These are phyloP conservation scores for Myotisia sp. DNA, from an alignment of 2,329 filamentous ascomycete species.

Conservation along the genomic window DNA sequence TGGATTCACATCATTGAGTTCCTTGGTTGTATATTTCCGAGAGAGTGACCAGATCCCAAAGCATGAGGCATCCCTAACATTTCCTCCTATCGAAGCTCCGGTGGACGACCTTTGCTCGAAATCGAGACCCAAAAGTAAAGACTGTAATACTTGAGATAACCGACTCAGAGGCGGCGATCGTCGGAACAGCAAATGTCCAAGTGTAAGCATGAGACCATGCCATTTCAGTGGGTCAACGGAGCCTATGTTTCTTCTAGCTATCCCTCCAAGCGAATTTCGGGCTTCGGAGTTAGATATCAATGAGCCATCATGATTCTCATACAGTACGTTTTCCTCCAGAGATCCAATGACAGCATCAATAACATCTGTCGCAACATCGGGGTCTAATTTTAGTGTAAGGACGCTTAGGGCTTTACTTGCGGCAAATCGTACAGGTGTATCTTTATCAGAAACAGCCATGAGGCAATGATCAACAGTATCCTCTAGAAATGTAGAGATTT, in stretches of 20 bases:
- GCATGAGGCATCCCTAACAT: slow-evolving; percentile 86
- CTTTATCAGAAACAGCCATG: slow-evolving; percentile 64
- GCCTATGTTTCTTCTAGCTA: slow-evolving; percentile 44
- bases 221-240: slow-evolving; percentile 71
- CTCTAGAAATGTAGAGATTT: slow-evolving; percentile 49
- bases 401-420: slow-evolving; percentile 87
- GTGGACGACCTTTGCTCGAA: slow-evolving; percentile 82
- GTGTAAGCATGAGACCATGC: slow-evolving; percentile 81
- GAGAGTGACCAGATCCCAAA: slow-evolving; percentile 93
- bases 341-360: slow-evolving; percentile 69
- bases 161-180: slow-evolving; percentile 59
- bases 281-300: slow-evolving; percentile 25
- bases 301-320: slow-evolving; percentile 33
- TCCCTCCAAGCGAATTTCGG: slow-evolving; percentile 22
- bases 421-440: slow-evolving; percentile 78
- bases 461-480: slow-evolving; percentile 70
- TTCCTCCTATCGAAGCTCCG: slow-evolving; percentile 72
- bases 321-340: slow-evolving; percentile 48
- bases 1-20: slow-evolving; percentile 51
- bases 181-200: slow-evolving; percentile 75
- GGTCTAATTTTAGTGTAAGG: slow-evolving; percentile 63
- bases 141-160: slow-evolving; percentile 59
- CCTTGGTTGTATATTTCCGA: slow-evolving; percentile 66
- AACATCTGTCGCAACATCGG: slow-evolving; percentile 71
- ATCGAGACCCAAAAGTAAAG: slow-evolving; percentile 61